Percentiles rank a stretch among this genome's conserved stretches.
phyloP scores from a whole-genome alignment of 345 rosid species.

The Garcia nutans region DNA sequence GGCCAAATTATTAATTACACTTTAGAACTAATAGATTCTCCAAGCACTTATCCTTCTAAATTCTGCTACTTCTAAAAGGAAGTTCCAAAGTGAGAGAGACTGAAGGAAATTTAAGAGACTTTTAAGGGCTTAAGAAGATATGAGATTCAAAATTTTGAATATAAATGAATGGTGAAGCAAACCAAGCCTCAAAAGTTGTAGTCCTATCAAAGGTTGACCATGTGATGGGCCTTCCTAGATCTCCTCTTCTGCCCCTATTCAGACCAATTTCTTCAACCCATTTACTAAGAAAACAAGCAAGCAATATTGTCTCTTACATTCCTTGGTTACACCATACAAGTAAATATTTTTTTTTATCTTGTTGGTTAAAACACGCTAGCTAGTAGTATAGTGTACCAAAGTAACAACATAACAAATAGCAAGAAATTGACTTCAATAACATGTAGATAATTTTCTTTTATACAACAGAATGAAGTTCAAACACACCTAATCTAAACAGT shows the following conservation, averaged over 20 bases:
- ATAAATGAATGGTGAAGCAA: not conserved
- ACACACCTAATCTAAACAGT: not conserved
- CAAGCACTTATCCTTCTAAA: not conserved
- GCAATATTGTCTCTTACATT: not conserved
- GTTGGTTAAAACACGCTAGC: not conserved
- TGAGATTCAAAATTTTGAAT: not conserved
- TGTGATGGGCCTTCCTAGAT: not conserved
- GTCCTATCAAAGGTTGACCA: not conserved
- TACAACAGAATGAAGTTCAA: not conserved
- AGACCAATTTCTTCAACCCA: not conserved
- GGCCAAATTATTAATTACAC: no score
- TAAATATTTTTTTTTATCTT: not conserved
- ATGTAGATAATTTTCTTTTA: not conserved
- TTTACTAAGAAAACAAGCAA: not conserved
- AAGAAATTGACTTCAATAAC: not conserved
- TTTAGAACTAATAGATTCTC: no score
- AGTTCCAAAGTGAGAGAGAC: not conserved
- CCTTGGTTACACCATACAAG: not conserved
- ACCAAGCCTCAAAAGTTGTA: not conserved
- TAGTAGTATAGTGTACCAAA: not conserved
- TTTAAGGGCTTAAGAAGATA: no score
- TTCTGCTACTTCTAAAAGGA: not conserved
- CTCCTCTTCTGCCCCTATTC: not conserved
- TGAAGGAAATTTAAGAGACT: no score
- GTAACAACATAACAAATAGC: not conserved